Evolutionary conservation across 495 filamentous ascomycete species (phyloP), one percentile per base, ranked within the genome.

Genomic region (Hypoxylon fragiforme): DNA sequence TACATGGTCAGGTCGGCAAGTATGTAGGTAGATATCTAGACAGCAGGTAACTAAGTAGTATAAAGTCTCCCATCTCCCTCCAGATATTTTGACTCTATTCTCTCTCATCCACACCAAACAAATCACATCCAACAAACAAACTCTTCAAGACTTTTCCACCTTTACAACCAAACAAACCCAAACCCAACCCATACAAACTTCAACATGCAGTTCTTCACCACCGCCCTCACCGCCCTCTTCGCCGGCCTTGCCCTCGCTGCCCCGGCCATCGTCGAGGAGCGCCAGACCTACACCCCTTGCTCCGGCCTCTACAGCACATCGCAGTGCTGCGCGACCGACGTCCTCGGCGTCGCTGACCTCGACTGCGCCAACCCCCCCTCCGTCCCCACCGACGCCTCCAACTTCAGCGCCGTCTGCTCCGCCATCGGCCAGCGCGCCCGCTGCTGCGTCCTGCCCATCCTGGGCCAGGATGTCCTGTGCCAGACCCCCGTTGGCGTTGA

Each of bases 301-400:
- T 50, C 64, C 2, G 73, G 73, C 3, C 66, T 73, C 38, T 76
- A 76, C 60, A 61, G 57, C 54, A 72, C 53, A 13, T 8, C 69
- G 1, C 69, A 73, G 48, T 76, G 73, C 68, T 76, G 73, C 50
- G 70, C 72, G 3, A 73, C 71, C 3, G 73, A 74, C 49, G 68
- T 74, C 13, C 70, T 75, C 5, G 72, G 73, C 26, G 39, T 76
- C 34, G 72, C 67, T 0, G 65, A 76, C 47, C 68, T 75, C 8
- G 71, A 76, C 65, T 76, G 73, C 65, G 67, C 54, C 22, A 60
- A 67, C 55, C 72, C 72, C 9, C 54, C 71, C 1, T n/a, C 43
- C 0, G 52, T 51, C 14, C 65, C 68, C 13, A 59, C 64, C 40
- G 46, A 21, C 37, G 67, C 72, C 7, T n/a, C 4, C 31, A 28